phyloP scores from a whole-genome alignment of 768 basidiomycete species.

The Pluteus cervinus region DNA sequence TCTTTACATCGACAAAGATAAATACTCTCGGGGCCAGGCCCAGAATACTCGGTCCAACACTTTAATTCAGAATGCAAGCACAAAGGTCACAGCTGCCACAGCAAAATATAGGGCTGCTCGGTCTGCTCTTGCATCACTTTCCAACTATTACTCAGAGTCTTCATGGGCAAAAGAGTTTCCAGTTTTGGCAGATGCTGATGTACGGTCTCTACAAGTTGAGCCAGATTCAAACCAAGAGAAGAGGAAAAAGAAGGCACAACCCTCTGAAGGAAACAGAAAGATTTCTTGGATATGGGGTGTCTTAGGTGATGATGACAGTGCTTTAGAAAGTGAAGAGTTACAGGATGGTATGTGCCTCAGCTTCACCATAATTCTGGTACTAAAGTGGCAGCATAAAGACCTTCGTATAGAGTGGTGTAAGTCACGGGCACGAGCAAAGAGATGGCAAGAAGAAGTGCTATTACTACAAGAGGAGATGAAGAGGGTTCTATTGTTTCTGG shows the following conservation, averaged over 20 bases:
- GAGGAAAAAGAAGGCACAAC: too few relatives aligned
- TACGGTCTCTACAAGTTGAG: not conserved
- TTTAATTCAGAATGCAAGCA: not conserved
- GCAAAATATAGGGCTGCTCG: not conserved
- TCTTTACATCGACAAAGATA: not conserved
- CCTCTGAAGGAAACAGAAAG: not conserved
- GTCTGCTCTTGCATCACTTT: not conserved
- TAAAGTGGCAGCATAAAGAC: not conserved
- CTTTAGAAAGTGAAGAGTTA: not conserved
- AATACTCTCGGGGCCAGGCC: not conserved
- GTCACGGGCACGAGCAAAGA: not conserved
- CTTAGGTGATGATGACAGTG: too few relatives aligned
- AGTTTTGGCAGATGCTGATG: not conserved
- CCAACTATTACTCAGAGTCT: not conserved
- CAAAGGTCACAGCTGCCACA: not conserved
- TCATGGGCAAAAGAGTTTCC: not conserved
- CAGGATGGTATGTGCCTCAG: not conserved
- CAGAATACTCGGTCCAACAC: conserved; percentile 1
- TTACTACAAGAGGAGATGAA: too few relatives aligned
- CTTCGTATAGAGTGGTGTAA: not conserved
- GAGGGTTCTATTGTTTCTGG: too few relatives aligned
- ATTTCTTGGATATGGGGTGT: conserved; percentile 2
- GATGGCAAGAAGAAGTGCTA: too few relatives aligned
- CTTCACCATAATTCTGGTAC: too few relatives aligned
- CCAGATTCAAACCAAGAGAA: too few relatives aligned